A percentile compares a stretch with the other conserved stretches of the same genome.
These are phyloP conservation scores for Fagus sylvatica DNA, from an alignment of 306 rosid species.

Conservation along the genomic window DNA sequence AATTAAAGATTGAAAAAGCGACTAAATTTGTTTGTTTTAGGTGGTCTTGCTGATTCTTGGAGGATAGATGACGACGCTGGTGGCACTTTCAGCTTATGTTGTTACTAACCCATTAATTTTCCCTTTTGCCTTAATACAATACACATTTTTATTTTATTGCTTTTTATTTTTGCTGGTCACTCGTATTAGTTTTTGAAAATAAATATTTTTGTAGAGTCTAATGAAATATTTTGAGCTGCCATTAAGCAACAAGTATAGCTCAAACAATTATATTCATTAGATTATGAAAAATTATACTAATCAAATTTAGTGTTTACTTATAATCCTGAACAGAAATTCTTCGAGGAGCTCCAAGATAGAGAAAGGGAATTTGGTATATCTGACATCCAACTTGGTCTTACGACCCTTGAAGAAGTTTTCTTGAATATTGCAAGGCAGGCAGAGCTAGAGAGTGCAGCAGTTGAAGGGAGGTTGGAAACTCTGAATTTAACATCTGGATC, in stretches of 20 bases:
- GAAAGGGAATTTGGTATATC: constrained; percentile 69
- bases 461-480: constrained; percentile 60
- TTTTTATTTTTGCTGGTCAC: too few species aligned
- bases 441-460: constrained; percentile 79
- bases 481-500: constrained; percentile 68
- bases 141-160: too few species aligned
- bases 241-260: not conserved
- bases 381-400: constrained; percentile 74
- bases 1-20: too few species aligned
- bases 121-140: too few species aligned
- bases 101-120: too few species aligned
- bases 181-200: too few species aligned
- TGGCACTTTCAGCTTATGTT: too few species aligned
- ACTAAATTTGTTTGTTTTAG: too few species aligned
- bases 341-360: constrained; percentile 68
- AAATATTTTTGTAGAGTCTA: not conserved
- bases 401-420: constrained; percentile 94
- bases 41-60: too few species aligned
- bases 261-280: not conserved
- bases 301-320: not conserved
- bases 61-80: too few species aligned
- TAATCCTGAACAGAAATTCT: constrained; percentile 57
- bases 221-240: not conserved
- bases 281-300: not conserved
- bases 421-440: constrained; percentile 82